Evolutionary conservation across 352 stramenopile species (phyloP), one percentile per base, ranked within the genome.

Genomic region (Pythium phragmiticola): DNA sequence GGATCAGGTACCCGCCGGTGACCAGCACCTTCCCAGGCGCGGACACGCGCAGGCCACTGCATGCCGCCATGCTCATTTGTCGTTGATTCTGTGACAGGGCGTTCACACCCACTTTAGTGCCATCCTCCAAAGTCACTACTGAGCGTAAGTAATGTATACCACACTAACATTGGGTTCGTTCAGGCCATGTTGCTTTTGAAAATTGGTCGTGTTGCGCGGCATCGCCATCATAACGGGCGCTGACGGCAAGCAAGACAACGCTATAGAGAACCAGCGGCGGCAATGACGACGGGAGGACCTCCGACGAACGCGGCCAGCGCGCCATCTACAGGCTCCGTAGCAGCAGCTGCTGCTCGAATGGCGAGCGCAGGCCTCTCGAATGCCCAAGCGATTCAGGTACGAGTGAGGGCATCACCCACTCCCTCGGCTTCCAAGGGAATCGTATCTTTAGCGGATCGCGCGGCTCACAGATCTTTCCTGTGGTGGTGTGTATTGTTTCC

Each of bases 1-100:
- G 79, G 30, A 99, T 90, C 13, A 98, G 72, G 74, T 99, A 99
- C 1, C 97, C 97, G 37, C 97, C 97, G 8, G 92, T 95, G 46
- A 99, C 71, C 37, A 99, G 78, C 52, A 98, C 90, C 73, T 99
- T 99, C n/a, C 97, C 97, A 7, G 97, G 96, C 41, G 92, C 94
- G 43, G 94, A 98, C 43, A 98, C 92, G 57, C 83, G 67, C 62
- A 81, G 43, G 23, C 30, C n/a, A 7, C n/a, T 13, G 41, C 37
- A 16, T 1, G 42, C 39, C 34, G 0, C 11, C 6, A 50, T 65
- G 14, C 16, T 45, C 57, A 26, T 63, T 3, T 39, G n/a, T 5
- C 16, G 3, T 5, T 11, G 26, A 36, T 26, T 9, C 26, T 57
- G 57, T 57, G 57, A 57, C 46, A 45, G 4, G 43, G 26, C 12